Conservation (phyloP, 2,329 filamentous ascomycete species). For the Helminthosporium solani region DNA sequence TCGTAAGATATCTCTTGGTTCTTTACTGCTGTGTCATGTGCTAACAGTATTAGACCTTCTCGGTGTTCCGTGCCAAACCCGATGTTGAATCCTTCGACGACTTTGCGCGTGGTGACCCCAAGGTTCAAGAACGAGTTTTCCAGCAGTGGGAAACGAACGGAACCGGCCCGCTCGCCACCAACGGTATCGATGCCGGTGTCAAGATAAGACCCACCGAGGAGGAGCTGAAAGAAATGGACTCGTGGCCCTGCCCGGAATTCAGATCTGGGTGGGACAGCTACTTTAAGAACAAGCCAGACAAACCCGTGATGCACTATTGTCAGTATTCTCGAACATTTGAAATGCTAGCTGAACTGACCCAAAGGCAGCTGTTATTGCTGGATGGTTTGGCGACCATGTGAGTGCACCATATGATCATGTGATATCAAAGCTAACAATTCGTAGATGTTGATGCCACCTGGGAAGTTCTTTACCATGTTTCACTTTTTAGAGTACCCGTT, state of each 20-base stretch:
- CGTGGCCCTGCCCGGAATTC: conserved; percentile 75
- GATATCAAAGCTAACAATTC: conserved; percentile 27
- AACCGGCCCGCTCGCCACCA: conserved; percentile 74
- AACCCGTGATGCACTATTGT: conserved; percentile 82
- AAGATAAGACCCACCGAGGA: conserved; percentile 71
- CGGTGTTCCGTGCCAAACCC: conserved; percentile 70
- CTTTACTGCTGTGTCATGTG: not conserved
- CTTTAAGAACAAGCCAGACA: conserved; percentile 82
- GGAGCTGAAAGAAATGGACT: conserved; percentile 68
- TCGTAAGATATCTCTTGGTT: conserved; percentile 6
- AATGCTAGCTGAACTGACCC: not conserved
- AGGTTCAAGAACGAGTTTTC: conserved; percentile 71
- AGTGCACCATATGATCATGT: conserved; percentile 32
- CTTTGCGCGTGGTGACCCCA: conserved; percentile 71
- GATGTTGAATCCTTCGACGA: conserved; percentile 78
- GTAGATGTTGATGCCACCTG: conserved; percentile 62
- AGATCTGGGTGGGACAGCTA: conserved; percentile 75
- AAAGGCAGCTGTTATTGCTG: conserved; percentile 60
- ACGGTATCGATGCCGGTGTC: conserved; percentile 77
- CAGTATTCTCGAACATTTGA: not conserved
- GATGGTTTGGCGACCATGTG: conserved; percentile 52
- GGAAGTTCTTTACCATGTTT: conserved; percentile 84
- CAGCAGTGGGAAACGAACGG: conserved; percentile 79
- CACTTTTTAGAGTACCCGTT: conserved; percentile 78
- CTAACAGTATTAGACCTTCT: conserved; percentile 54